Base-by-base conservation (phyloP, 2,329 filamentous ascomycete species). In the Camillea tinctor region DNA sequence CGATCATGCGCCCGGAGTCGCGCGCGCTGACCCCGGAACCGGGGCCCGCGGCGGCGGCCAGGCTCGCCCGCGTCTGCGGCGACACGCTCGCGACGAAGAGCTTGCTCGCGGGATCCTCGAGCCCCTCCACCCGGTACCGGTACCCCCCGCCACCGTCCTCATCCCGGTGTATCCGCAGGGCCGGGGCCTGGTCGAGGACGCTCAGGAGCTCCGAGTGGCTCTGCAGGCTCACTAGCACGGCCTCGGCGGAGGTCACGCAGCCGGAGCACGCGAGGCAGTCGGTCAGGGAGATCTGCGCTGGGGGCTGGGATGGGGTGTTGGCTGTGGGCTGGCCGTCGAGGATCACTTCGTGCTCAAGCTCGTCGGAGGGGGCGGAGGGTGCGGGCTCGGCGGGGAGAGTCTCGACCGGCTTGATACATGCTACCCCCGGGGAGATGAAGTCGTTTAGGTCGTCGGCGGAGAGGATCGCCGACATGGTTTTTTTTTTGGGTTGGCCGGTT, bases 221-320 rank as follows among this genome's bases (percentile, higher is more conserved):
- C 77, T 99, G 95, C 57, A 99, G 79, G 60, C 91, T 95, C 55
- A 99, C 93, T 50, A 99, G 86, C n/a, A 99, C 92, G 17, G 95
- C 95, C 78, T 99, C 95, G 52, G 95, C 95, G 5, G 93, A 97
- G 20, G 95, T 99, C 55, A 99, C 95, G 75, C 95, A 99, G 56
- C 95, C 95, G 9, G 95, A 97, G 76, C 95, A 99, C 56, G 95
- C 95, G 55, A 99, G 88, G 72, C 95, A 99, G 77, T 99, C 95
- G 6, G 95, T 98, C 62, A 99, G 85, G 54, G 93, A 97, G 69
- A 99, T 98, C 73, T 96, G 88, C 6, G 94, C 93, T 1, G 93
- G 91, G 3, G 87, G 83, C 55, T 72, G 50, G 81, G 75, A 26
- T 88, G 80, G 71, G 91, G 77, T 93, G 90, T 67, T 85, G 82